These are phyloP conservation scores for Candida glucosophila DNA, from an alignment of 1,139 yeast species.

Conservation along the genomic window DNA sequence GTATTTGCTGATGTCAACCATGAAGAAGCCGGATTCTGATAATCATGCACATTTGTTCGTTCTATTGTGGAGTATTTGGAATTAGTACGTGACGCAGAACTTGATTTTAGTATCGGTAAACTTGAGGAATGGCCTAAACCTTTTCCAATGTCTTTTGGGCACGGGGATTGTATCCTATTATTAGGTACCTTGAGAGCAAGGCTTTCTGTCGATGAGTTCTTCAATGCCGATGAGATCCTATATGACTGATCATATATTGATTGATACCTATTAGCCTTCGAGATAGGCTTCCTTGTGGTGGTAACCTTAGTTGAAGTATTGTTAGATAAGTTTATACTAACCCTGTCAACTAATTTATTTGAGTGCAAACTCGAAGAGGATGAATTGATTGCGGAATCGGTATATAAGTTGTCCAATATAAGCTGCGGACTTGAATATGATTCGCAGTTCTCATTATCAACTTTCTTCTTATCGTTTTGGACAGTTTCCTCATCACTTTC, in stretches of 20 bases:
- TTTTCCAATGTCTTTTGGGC: too few relatives aligned
- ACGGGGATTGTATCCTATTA: too few relatives aligned
- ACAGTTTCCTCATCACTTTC: conserved; percentile 20
- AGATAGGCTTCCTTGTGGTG: conserved; percentile 35
- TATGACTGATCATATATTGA: conserved; percentile 41
- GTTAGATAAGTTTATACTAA: conserved; percentile 12
- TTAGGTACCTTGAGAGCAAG: conserved; percentile 22
- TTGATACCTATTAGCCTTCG: conserved; percentile 44
- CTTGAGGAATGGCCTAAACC: conserved; percentile 33
- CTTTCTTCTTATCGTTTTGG: not conserved
- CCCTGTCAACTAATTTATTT: conserved; percentile 21
- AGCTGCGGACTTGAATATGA: conserved; percentile 17
- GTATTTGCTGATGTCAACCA: too few relatives aligned
- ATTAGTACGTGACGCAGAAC: too few relatives aligned
- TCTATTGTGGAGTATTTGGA: too few relatives aligned
- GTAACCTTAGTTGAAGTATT: too few relatives aligned
- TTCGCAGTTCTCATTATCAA: conserved; percentile 12
- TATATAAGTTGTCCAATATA: conserved; percentile 16
- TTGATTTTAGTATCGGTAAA: conserved; percentile 26
- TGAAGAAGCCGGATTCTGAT: too few relatives aligned
- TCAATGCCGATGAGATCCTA: conserved; percentile 38
- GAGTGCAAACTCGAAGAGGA: conserved; percentile 26
- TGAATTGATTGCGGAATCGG: conserved; percentile 25
- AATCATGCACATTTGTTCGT: too few relatives aligned
- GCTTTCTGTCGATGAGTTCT: conserved; percentile 36